phyloP scores from a whole-genome alignment of 225 moss, liverwort and hornwort genomes.

The Bryum argenteum region DNA sequence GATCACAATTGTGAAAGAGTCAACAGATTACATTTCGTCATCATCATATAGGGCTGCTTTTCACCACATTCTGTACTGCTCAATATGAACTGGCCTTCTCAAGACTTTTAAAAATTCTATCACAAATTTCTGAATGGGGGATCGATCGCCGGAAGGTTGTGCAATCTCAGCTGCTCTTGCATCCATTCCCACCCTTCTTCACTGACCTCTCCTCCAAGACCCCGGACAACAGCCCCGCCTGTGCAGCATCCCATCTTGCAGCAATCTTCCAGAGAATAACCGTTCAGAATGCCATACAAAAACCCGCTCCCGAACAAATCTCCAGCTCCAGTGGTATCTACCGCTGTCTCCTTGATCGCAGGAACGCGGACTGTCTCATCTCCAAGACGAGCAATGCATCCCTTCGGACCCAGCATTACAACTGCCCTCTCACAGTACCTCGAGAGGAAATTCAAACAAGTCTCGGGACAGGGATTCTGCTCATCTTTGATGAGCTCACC shows the following conservation, averaged over 20 bases:
- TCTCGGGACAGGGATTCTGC: slow-evolving; percentile 66
- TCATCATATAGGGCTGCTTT: slow-evolving; percentile 6
- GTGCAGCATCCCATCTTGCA: slow-evolving; percentile 88
- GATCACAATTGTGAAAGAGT: neutral
- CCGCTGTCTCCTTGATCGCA: slow-evolving; percentile 67
- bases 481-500: slow-evolving; percentile 72
- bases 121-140: slow-evolving; percentile 18
- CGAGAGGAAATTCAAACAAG: slow-evolving; percentile 69
- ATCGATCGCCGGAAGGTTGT: slow-evolving; percentile 55
- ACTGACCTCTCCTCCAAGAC: slow-evolving; percentile 80
- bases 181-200: slow-evolving; percentile 82
- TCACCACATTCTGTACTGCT: neutral
- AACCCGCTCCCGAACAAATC: slow-evolving; percentile 82
- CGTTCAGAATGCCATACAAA: slow-evolving; percentile 70
- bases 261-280: slow-evolving; percentile 65
- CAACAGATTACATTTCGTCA: slow-evolving; percentile 4
- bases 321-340: slow-evolving; percentile 93
- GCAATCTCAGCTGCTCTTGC: slow-evolving; percentile 57
- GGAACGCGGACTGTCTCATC: slow-evolving; percentile 63
- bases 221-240: slow-evolving; percentile 83
- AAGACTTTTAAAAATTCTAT: slow-evolving; percentile 24
- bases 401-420: slow-evolving; percentile 86
- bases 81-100: slow-evolving; percentile 25
- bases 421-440: slow-evolving; percentile 75
- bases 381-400: slow-evolving; percentile 76